Evolutionary conservation across 2,329 filamentous ascomycete genomes (phyloP), one percentile per base, ranked within the genome.

Genomic region (Aspergillus versicolor): DNA sequence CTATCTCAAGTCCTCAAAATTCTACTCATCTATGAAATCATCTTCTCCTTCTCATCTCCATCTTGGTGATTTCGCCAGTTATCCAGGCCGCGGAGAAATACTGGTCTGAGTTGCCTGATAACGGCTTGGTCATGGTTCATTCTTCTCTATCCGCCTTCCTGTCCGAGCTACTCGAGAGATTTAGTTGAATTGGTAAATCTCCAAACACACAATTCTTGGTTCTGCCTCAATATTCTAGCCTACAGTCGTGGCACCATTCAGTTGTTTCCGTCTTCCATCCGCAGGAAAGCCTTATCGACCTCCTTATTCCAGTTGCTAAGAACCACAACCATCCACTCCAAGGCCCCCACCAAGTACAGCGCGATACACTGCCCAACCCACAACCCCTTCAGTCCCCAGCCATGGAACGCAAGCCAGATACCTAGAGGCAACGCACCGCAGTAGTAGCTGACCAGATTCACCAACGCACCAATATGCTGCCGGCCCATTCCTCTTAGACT

Each of bases 291-390:
- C 65, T 84, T 87, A 54, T 82, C 74, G 27, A 92, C 89, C 73
- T 93, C 87, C 55, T 79, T 75, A 1, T 91, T 82, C 90, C 91
- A 96, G 63, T 91, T 81, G 70, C 89, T 91, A 72, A 86, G 80
- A 1, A 85, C 87, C 24, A 96, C 89, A 67, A 95, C 88, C 3
- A 82, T 75, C 91, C 91, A 95, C 70, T 96, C 90, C 11, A 90
- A 70, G 1, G 81, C 78, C 2, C 91, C 91, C 0, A 95, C 91
- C 21, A 94, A 77, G 69, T 92, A 95, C 32, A 96, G 73, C 0
- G 89, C 89, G 59, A 91, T 85, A 67, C 89, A 92, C 69, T 93
- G 90, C 15, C 90, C 91, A 34, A 94, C 78, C 91, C 91, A 96
- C 15, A 96, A 75, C 0, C 91, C 91, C 17, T 81, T 80, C 2